phyloP scores from a whole-genome alignment of 805 yeast genomes.

The Spathaspora gorwiae region DNA sequence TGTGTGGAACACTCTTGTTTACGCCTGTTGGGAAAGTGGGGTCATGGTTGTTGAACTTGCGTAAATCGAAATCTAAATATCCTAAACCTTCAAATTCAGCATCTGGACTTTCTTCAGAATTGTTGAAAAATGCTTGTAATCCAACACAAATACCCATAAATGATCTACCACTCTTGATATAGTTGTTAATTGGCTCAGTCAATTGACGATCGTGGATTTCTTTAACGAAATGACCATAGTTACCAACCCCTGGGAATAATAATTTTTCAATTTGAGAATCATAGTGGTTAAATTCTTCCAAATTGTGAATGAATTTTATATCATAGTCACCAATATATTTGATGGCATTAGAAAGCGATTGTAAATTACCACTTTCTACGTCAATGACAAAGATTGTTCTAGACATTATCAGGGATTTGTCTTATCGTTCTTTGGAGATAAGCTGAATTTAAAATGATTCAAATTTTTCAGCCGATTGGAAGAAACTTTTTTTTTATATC shows the following conservation, averaged over 20 bases:
- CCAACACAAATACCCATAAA: slow-evolving; percentile 99
- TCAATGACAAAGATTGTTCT: slow-evolving; percentile 68
- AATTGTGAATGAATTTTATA: slow-evolving; percentile 55
- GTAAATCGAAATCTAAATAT: slow-evolving; percentile 41
- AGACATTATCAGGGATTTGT: slow-evolving; percentile 11
- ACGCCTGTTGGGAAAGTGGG: slow-evolving; percentile 22
- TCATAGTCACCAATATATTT: slow-evolving; percentile 65
- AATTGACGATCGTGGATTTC: slow-evolving; percentile 60
- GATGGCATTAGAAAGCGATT: slow-evolving; percentile 84
- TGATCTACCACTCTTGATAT: slow-evolving; percentile 74
- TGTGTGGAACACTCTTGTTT: slow-evolving; percentile 86
- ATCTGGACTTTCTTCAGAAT: slow-evolving; percentile 68
- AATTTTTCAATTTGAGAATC: slow-evolving; percentile 49
- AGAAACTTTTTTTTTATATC: too few relatives aligned
- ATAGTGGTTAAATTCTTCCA: slow-evolving; percentile 45
- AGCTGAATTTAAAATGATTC: too few relatives aligned
- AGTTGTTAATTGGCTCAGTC: slow-evolving; percentile 58
- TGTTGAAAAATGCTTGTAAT: slow-evolving; percentile 73
- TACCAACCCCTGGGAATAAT: slow-evolving; percentile 95
- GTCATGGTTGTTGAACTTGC: slow-evolving; percentile 51
- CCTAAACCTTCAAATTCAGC: slow-evolving; percentile 39
- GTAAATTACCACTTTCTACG: slow-evolving; percentile 90
- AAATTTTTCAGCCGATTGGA: too few relatives aligned
- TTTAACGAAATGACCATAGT: slow-evolving; percentile 88
- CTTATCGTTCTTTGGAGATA: too few relatives aligned